These are phyloP conservation scores for Aureobasidium uvarum DNA, from an alignment of 2,329 filamentous ascomycete genomes.

Conservation along the genomic window DNA sequence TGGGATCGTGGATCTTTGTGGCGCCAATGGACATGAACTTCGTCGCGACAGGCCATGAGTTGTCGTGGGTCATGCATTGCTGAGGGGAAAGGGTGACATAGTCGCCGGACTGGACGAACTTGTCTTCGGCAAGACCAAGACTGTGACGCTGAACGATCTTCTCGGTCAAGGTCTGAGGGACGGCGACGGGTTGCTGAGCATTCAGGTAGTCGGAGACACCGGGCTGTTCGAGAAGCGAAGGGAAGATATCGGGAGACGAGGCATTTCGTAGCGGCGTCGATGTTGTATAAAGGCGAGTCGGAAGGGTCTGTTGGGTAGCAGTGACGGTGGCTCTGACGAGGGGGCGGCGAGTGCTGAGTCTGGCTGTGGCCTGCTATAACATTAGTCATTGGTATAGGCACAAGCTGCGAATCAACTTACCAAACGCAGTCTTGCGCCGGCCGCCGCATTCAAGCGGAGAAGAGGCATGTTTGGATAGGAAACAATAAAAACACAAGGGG, in stretches of 20 bases:
- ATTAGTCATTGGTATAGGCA: constrained; percentile 8
- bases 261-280: constrained; percentile 32
- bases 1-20: constrained; percentile 65
- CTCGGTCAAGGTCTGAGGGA: constrained; percentile 80
- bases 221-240: constrained; percentile 60
- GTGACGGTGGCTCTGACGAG: constrained; percentile 13
- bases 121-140: constrained; percentile 70
- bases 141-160: constrained; percentile 87
- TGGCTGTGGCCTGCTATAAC: constrained; percentile 21
- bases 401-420: background rate
- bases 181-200: constrained; percentile 42
- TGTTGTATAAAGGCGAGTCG: constrained; percentile 26
- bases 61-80: constrained; percentile 84
- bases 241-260: constrained; percentile 56
- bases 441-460: constrained; percentile 19
- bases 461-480: background rate
- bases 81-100: constrained; percentile 74
- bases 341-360: constrained; percentile 22
- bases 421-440: constrained; percentile 21
- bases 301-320: background rate
- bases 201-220: constrained; percentile 70
- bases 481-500: background rate
- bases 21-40: constrained; percentile 86
- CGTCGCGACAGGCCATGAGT: constrained; percentile 69
- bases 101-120: constrained; percentile 74